Evolutionary conservation across 2,329 filamentous ascomycete genomes (phyloP).

Genomic region (Graphilbum sp.): DNA sequence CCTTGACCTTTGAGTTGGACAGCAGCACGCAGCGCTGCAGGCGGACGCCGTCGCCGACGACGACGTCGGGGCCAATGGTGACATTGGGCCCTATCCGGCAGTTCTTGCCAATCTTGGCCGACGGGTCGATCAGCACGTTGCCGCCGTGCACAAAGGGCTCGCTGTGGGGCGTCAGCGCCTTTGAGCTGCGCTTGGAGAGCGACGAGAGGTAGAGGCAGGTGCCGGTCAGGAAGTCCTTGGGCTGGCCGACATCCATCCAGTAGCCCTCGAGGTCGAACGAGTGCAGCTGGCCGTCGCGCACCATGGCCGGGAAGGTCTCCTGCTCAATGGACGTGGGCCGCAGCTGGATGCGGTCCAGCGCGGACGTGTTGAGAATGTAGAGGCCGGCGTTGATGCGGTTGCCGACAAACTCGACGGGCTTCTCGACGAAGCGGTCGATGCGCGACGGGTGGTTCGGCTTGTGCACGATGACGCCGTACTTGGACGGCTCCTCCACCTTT

Average conservation of each 20-base stretch:
- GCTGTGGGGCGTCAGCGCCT: constrained; percentile 56
- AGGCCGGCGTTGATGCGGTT: constrained; percentile 98
- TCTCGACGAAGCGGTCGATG: constrained; percentile 98
- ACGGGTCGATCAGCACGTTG: constrained; percentile 88
- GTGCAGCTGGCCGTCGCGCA: constrained; percentile 77
- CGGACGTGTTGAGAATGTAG: constrained; percentile 90
- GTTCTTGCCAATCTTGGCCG: constrained; percentile 94
- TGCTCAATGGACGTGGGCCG: constrained; percentile 96
- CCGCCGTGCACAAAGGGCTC: constrained; percentile 79
- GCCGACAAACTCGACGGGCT: constrained; percentile 94
- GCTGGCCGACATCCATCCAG: constrained; percentile 99
- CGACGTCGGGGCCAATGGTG: constrained; percentile 82
- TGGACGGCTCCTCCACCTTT: constrained; percentile 97
- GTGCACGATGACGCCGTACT: constrained; percentile 97
- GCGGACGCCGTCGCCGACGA: constrained; percentile 84
- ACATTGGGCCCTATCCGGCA: constrained; percentile 97
- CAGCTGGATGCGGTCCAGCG: constrained; percentile 83
- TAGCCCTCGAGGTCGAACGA: constrained; percentile 94
- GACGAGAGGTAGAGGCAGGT: constrained; percentile 94
- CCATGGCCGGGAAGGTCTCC: constrained; percentile 93
- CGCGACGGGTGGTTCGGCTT: constrained; percentile 78
- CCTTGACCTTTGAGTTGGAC: constrained; percentile 84
- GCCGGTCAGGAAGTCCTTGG: constrained; percentile 92
- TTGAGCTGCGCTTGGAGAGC: constrained; percentile 75
- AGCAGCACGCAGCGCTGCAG: constrained; percentile 87